Base-by-base conservation (phyloP, 441 rosid genomes). In the Erodium moschatum region DNA sequence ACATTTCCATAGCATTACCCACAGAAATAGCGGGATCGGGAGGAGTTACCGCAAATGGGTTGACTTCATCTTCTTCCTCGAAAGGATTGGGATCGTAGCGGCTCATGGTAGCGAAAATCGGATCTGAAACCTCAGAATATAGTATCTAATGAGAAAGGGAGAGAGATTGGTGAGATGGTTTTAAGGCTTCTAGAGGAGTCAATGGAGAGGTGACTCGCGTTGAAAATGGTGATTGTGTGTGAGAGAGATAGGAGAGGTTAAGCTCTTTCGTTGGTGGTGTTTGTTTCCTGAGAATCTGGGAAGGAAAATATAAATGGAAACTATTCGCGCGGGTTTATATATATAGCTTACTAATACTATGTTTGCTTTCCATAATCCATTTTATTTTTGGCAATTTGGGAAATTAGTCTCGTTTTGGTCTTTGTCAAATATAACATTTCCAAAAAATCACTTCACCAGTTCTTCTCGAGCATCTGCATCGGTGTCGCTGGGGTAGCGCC, bases 31-130 rank as follows among this genome's bases (percentile, higher is more conserved):
- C 52, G 52, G 29, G 69, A 9, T 10, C 1, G 10, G 5, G 2
- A 27, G 27, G 12, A 69, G 81, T 71, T 83, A 93, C 97, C 79
- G 99, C 86, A 72, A 92, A 95, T 69, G 99, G 98, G 82, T 92
- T 94, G 71, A 85, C 87, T 40, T 87, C 92, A 16, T 90, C 52
- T 46, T 46, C 97, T 42, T 89, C 97, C 13, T 81, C 97, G 81
- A 90, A 92, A 9, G 97, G 88, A 77, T 81, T 95, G 64, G 94
- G 69, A 75, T 89, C 90, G 79, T 74, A 82, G 66, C 83, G 91
- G 74, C 31, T 87, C 98, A 95, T 91, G 68, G 48, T 73, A 67
- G 67, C 42, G 74, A 72, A 83, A 66, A 70, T 42, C 56, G 74
- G 75, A 83, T 44, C 72, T 16, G 12, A 1, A 68, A 15, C 40